Evolutionary conservation across 192 early-diverging fungal species (phyloP).

Genomic region (Linnemannia schmuckeri): DNA sequence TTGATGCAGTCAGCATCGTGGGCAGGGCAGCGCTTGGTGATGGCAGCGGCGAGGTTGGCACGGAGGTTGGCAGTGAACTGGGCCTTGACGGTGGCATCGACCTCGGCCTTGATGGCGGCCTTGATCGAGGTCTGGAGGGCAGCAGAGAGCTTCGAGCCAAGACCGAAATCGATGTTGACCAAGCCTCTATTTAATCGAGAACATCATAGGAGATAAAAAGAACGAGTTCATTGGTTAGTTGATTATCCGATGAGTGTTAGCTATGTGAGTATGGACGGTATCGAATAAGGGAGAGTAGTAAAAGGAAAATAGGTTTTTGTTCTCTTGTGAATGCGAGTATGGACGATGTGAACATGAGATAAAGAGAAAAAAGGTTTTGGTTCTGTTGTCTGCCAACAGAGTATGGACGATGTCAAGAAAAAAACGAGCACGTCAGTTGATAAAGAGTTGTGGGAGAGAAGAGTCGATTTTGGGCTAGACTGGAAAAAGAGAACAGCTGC

Average conservation of each 20-base stretch:
- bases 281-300: neutral
- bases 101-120: slow-evolving; percentile 15
- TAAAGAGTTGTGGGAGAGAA: neutral
- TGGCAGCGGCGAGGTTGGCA: slow-evolving; percentile 24
- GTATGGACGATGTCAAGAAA: neutral
- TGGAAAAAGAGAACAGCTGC: neutral
- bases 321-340: neutral
- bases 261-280: neutral
- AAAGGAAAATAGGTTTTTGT: neutral
- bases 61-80: slow-evolving; percentile 24
- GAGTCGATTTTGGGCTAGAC: neutral
- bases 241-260: no score
- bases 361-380: neutral
- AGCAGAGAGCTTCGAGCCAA: slow-evolving; percentile 23
- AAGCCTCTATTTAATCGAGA: slow-evolving; percentile 4
- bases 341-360: neutral
- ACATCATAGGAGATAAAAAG: neutral
- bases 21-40: slow-evolving; percentile 33
- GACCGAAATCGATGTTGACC: slow-evolving; percentile 30
- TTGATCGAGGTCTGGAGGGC: slow-evolving; percentile 31
- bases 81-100: slow-evolving; percentile 27
- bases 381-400: no score
- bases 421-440: neutral
- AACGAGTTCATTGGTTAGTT: neutral
- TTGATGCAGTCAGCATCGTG: slow-evolving; percentile 31